Evolutionary conservation across 345 rosid genomes (phyloP), one percentile per base, ranked within the genome.

Genomic region (Durio zibethinus): DNA sequence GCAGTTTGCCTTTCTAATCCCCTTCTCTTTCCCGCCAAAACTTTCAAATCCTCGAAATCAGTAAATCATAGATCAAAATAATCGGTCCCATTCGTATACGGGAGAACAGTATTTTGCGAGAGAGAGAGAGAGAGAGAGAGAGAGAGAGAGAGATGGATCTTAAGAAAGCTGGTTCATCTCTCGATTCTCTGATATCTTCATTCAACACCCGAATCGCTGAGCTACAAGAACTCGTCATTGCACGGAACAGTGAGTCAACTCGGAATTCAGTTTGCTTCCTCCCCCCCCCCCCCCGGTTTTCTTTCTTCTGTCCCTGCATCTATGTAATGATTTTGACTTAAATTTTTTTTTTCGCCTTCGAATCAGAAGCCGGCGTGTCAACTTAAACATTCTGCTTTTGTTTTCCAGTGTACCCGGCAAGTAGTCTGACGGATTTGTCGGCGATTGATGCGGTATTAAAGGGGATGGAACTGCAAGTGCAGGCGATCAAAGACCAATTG

Each of bases 201-300:
- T 92, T 96, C 78, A 87, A 90, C 76, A 77, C 90, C 74, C 90
- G 95, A 27, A 88, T 93, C 76, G 77, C 89, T 25, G 94, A 91
- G 85, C 86, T 93, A 23, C 94, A 96, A 77, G 93, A 93, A 76
- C 94, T 96, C 87, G 97, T 92, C 21, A 92, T 96, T 76, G 98
- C 88, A 35, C 83, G 98, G 18, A 93, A 96, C 93, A 91, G 97
- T 93, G 84, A 89, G 90, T 85, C 65, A 27, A 36, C 71, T 72
- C 50, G 10, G 65, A 35, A 36, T 42, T 75, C 14, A 1, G 36
- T 61, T 71, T 21, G 12, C 18, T 57, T 15, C 27, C 35, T 56
- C 21, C 38, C 9, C 15, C 9, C 18, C 23, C 42, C 16, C 1
- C 16, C 10, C 43, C 5, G 3, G 3, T 4, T 7, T 12, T 53